These are phyloP conservation scores for Penicillium sp. DNA, from an alignment of 2,329 filamentous ascomycete genomes.

Conservation along the genomic window DNA sequence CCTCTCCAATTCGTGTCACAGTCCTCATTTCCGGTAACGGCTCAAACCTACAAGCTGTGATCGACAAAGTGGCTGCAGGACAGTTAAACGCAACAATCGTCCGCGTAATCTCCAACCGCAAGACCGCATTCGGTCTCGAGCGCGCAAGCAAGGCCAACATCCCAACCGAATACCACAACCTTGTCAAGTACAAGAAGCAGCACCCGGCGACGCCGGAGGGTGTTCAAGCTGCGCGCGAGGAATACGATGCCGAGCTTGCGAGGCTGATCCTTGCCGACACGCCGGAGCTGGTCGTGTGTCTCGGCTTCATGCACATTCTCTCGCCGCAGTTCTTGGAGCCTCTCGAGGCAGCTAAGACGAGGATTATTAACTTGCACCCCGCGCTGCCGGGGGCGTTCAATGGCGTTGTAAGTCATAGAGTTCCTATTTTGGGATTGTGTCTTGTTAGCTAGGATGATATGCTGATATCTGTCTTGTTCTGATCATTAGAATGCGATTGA, in stretches of 20 bases:
- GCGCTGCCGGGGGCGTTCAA: slow-evolving; percentile 72
- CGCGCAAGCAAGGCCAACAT: slow-evolving; percentile 62
- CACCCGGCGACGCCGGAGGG: slow-evolving; percentile 56
- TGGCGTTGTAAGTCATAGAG: slow-evolving; percentile 53
- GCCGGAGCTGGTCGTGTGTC: slow-evolving; percentile 75
- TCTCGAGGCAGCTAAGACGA: slow-evolving; percentile 59
- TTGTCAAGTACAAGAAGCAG: slow-evolving; percentile 70
- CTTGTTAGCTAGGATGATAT: not conserved
- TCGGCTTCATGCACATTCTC: slow-evolving; percentile 86
- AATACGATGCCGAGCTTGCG: slow-evolving; percentile 74
- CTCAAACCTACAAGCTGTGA: slow-evolving; percentile 75
- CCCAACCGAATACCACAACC: slow-evolving; percentile 76
- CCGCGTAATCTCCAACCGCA: slow-evolving; percentile 65
- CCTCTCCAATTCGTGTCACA: slow-evolving; percentile 52
- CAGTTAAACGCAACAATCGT: slow-evolving; percentile 54
- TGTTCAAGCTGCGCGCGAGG: slow-evolving; percentile 54
- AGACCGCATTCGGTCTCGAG: slow-evolving; percentile 62
- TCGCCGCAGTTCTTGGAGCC: slow-evolving; percentile 67
- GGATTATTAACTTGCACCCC: slow-evolving; percentile 80
- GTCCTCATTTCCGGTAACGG: slow-evolving; percentile 72
- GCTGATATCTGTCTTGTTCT: not conserved
- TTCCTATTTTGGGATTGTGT: not conserved
- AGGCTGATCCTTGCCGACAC: slow-evolving; percentile 60
- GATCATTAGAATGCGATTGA: slow-evolving; percentile 63
- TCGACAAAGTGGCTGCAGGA: slow-evolving; percentile 55